These are phyloP conservation scores for Tetrahymena thermophila DNA, from an alignment of 73 alveolate genomes.

Conservation along the genomic window DNA sequence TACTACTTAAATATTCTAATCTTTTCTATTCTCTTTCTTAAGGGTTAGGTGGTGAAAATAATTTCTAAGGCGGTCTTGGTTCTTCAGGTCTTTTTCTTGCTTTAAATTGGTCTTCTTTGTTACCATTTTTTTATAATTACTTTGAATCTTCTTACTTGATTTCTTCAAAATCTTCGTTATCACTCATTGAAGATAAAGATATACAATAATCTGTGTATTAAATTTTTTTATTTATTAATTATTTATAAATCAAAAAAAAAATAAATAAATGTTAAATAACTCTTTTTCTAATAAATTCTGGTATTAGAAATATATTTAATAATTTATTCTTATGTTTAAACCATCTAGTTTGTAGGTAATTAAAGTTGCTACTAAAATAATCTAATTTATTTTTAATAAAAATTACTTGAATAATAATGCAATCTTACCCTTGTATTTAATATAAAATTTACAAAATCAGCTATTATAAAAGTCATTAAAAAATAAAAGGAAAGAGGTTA, in stretches of 20 bases:
- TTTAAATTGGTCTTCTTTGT: neutral
- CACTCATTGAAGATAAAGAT: neutral
- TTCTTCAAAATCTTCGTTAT: neutral
- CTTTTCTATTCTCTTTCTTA: neutral
- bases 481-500: too few species aligned
- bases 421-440: neutral
- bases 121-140: neutral
- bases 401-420: neutral
- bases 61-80: neutral
- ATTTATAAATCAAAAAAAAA: too few species aligned
- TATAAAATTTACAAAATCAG: too few species aligned
- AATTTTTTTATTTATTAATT: too few species aligned
- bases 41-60: neutral
- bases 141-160: neutral
- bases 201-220: neutral
- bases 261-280: neutral
- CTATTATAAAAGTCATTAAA: too few species aligned
- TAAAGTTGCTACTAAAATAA: neutral
- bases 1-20: neutral
- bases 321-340: neutral
- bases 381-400: too few species aligned
- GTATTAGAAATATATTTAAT: too few species aligned
- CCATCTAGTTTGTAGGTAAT: neutral
- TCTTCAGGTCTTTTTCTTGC: neutral
- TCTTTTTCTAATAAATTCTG: neutral